These are phyloP conservation scores for Beta macrorhiza DNA, from an alignment of 179 eudicot species.

Conservation along the genomic window DNA sequence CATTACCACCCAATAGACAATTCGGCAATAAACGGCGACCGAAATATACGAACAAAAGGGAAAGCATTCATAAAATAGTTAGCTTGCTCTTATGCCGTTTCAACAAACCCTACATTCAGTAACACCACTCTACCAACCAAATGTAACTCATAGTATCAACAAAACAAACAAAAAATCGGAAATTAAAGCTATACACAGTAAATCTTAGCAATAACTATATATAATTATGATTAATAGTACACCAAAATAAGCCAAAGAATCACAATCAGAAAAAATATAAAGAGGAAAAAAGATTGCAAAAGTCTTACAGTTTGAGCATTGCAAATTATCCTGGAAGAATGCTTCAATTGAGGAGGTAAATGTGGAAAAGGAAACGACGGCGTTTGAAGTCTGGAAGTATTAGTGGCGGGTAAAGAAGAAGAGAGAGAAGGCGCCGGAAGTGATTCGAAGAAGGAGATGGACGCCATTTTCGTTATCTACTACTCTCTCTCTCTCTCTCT, in stretches of 20 bases:
- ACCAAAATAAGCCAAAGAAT: background rate
- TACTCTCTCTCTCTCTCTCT: background rate
- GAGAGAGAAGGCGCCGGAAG: constrained; percentile 16
- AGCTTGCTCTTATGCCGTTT: background rate
- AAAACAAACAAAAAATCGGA: background rate
- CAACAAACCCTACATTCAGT: background rate
- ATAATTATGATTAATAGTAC: background rate
- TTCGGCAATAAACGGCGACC: too few species aligned
- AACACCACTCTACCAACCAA: background rate
- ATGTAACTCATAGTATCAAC: background rate
- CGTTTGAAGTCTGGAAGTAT: background rate
- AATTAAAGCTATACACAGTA: background rate
- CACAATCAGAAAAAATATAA: background rate
- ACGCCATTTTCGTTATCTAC: constrained; percentile 35
- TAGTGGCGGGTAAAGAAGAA: background rate
- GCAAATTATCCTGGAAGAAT: constrained; percentile 12
- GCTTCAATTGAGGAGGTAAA: constrained; percentile 5
- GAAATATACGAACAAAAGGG: too few species aligned
- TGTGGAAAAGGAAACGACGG: constrained; percentile 15
- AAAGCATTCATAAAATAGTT: background rate
- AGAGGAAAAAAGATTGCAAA: background rate
- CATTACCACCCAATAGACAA: too few species aligned
- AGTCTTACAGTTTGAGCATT: constrained; percentile 29
- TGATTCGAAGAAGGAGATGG: constrained; percentile 20
- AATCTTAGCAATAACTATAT: background rate